Percentiles rank a stretch among this genome's conserved stretches.
Conservation (phyloP, 768 basidiomycete species). For the Naganishia onofrii region DNA sequence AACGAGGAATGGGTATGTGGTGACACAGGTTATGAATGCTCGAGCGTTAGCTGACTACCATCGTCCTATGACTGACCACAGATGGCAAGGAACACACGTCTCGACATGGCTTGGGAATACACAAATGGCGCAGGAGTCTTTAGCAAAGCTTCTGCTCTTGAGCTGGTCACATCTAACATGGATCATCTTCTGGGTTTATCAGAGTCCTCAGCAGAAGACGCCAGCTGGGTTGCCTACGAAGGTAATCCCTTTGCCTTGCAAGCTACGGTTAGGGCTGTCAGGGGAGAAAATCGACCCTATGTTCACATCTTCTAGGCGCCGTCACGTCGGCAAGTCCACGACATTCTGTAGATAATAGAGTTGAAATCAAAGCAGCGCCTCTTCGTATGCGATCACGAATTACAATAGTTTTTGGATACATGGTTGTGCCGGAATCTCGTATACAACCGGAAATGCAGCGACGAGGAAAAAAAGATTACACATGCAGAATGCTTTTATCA, state of each 20-base stretch:
- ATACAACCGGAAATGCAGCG: slow-evolving; percentile 10
- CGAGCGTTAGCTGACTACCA: not conserved
- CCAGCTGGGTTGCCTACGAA: slow-evolving; percentile 48
- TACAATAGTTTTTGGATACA: not conserved
- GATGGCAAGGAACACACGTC: slow-evolving; percentile 29
- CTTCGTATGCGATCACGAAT: not conserved
- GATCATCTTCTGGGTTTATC: slow-evolving; percentile 59
- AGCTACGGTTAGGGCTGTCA: slow-evolving; percentile 59
- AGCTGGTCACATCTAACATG: slow-evolving; percentile 60
- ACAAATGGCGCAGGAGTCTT: slow-evolving; percentile 55
- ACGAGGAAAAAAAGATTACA: not conserved
- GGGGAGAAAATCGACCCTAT: slow-evolving; percentile 53
- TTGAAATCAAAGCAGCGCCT: too few species aligned
- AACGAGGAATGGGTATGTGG: slow-evolving; percentile 60
- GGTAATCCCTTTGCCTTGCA: slow-evolving; percentile 62
- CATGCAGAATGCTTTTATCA: not conserved
- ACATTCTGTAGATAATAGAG: not conserved
- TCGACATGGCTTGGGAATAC: slow-evolving; percentile 30
- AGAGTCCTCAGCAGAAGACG: slow-evolving; percentile 21
- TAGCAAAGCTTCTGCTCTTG: slow-evolving; percentile 57
- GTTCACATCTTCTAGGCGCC: slow-evolving; percentile 58
- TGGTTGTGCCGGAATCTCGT: not conserved
- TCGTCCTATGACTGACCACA: not conserved
- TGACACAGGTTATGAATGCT: slow-evolving; percentile 50
- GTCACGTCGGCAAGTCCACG: not conserved